Base-by-base conservation (phyloP, 164 flowering plant genomes). In the Platanus orientalis region DNA sequence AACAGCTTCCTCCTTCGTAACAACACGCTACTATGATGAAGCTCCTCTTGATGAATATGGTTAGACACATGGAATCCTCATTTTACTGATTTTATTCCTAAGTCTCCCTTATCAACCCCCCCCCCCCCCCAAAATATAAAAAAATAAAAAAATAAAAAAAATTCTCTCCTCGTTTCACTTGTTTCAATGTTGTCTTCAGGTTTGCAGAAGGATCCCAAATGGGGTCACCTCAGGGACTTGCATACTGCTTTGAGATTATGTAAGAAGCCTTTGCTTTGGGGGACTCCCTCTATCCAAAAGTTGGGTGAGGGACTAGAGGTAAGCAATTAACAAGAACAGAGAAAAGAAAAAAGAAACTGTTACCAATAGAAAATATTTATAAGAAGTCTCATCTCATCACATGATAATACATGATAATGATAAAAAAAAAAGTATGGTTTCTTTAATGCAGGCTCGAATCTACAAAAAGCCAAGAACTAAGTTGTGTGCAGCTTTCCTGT, bases 21-120 rank as follows among this genome's bases (percentile, higher is more conserved):
- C 88, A 7, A 85, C 93, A 27, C 84, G 87, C 51, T 89, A 89
- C 79, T 87, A 88, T 36, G 90, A 90, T 64, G 94, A 90, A 70
- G 96, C 94, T 62, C 96, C 96, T 19, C 78, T 90, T 20, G 97
- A 90, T 54, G 94, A 88, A 77, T 90, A 60, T 52, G 97, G 96
- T 85, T 28, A 26, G 72, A 20, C 59, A 61, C 34, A 29, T 24
- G 3, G 3, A 21, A 12, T 28, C 23, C 25, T 40, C 17, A 30
- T 51, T 14, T 51, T 7, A 21, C 5, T 36, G 32, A 32, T 16
- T 32, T 32, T 48, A 27, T 10, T 6, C 24, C 13, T 20, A 29
- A 32, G n/a, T 16, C 52, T 19, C 13, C 40, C 24, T 20, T 20
- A 1, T 50, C 57, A 62, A n/a, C n/a, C n/a, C n/a, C n/a, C n/a